A percentile compares a stretch with the other conserved stretches of the same genome.
phyloP scores from a whole-genome alignment of 1,284 basidiomycete species.

The Moesziomyces aphidis region DNA sequence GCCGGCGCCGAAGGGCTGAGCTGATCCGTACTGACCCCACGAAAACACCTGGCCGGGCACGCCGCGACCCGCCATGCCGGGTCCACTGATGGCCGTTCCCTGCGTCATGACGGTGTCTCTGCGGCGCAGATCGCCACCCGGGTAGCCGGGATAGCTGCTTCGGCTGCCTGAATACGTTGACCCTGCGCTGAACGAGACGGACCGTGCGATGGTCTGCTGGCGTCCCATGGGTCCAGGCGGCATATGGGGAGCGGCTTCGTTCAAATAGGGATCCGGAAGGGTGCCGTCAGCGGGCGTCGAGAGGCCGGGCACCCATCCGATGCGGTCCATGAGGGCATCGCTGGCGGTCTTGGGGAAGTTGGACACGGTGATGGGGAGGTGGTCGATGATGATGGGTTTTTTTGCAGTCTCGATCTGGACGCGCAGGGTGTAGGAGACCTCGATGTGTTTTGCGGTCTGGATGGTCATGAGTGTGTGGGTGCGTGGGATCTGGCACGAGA shows the following conservation, averaged over 20 bases:
- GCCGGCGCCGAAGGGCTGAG: conserved; percentile 39
- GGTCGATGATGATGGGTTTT: conserved; percentile 63
- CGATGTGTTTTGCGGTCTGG: conserved; percentile 66
- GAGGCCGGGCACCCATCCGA: conserved; percentile 63
- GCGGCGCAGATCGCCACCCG: conserved; percentile 41
- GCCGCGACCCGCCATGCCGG: conserved; percentile 61
- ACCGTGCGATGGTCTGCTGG: conserved; percentile 31
- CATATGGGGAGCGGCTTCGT: conserved; percentile 3
- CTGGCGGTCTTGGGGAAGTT: conserved; percentile 49
- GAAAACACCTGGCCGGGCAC: conserved; percentile 59
- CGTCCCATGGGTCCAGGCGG: conserved; percentile 6
- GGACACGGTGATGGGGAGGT: conserved; percentile 61
- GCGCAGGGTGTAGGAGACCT: conserved; percentile 62
- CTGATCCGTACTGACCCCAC: conserved; percentile 56
- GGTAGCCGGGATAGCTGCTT: conserved; percentile 27
- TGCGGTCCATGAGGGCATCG: conserved; percentile 43
- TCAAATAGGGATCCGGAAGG: neutral
- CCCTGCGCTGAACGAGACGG: conserved; percentile 36
- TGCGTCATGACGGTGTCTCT: conserved; percentile 61
- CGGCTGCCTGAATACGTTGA: conserved; percentile 29
- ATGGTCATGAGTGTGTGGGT: conserved; percentile 63
- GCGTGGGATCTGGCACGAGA: conserved; percentile 56
- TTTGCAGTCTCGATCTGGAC: conserved; percentile 62
- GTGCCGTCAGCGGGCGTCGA: conserved; percentile 27
- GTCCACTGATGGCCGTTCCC: conserved; percentile 50